Evolutionary conservation across 2,329 filamentous ascomycete genomes (phyloP), one percentile per base, ranked within the genome.

Genomic region (Arachnomyces sp.): DNA sequence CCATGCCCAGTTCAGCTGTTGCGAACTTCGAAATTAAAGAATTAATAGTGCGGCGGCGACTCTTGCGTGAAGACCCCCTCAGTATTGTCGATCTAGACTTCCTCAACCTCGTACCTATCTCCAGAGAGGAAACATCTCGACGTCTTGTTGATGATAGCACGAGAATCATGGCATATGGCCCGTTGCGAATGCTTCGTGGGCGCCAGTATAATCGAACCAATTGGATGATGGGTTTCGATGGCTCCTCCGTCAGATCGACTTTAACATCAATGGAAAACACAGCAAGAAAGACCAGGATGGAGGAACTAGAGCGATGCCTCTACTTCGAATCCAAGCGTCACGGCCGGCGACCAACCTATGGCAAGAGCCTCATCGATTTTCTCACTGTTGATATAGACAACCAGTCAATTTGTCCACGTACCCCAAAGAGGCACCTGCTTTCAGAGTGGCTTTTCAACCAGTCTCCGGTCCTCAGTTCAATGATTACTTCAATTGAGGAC

Each of bases 281-380:
- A 7, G 75, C 76, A 31, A 75, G 81, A 48, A 86, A 78, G 73
- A 74, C 74, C 14, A 77, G 78, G 38, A 83, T 85, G 53, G 82
- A 87, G 42, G 84, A 90, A 57, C 68, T 95, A 21, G 86, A 88
- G 54, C 82, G 86, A 47, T 85, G 79, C 44, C 77, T 89, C 15
- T 88, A 88, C 51, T 68, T 93, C 15, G 93, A 93, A 51, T 81
- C 81, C 1, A 74, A 92, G 17, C 82, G 87, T 2, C 82, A 87
- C 28, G 84, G 92, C 51, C 81, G 85, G 47, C 76, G 77, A 28
- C 88, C 89, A 0, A 74, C 95, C 1, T 95, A 90, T 55, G 88
- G 88, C 35, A 82, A 78, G 50, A 80, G 79, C 32, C 66, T 95
- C n/a, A 69, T 90, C n/a, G 74, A 88, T 18, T 72, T 84, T 17